phyloP scores from a whole-genome alignment of 805 yeast genomes.

The Ogataea pini region DNA sequence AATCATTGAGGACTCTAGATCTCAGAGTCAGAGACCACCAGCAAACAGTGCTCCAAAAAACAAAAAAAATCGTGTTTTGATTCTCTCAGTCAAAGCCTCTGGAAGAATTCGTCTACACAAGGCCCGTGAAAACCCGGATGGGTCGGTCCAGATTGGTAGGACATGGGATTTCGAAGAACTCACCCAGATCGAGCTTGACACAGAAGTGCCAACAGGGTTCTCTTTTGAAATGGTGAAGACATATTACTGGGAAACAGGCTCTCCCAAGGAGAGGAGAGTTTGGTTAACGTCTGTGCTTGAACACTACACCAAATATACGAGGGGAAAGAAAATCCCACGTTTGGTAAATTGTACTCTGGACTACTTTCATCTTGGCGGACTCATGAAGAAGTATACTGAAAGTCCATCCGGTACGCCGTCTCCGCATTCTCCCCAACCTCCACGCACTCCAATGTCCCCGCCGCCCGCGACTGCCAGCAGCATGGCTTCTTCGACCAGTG shows the following conservation, averaged over 20 bases:
- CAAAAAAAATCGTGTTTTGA: constrained; percentile 64
- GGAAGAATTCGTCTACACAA: constrained; percentile 78
- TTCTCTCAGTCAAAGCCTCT: constrained; percentile 59
- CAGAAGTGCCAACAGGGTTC: constrained; percentile 55
- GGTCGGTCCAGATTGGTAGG: constrained; percentile 83
- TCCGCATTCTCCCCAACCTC: background rate
- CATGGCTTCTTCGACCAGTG: constrained; percentile 10
- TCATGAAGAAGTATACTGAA: constrained; percentile 15
- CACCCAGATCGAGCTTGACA: constrained; percentile 53
- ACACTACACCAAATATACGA: constrained; percentile 54
- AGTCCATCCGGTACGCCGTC: background rate
- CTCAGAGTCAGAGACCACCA: constrained; percentile 71
- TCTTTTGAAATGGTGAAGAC: constrained; percentile 65
- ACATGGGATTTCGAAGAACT: constrained; percentile 86
- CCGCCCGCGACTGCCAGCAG: constrained; percentile 17
- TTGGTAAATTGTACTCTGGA: constrained; percentile 47
- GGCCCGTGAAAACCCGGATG: constrained; percentile 77
- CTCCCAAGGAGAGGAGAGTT: constrained; percentile 57
- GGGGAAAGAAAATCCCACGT: constrained; percentile 52
- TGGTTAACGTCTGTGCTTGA: constrained; percentile 56
- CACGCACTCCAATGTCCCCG: background rate
- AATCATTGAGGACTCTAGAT: constrained; percentile 71
- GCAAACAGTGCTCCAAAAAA: constrained; percentile 43
- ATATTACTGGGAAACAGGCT: constrained; percentile 79
- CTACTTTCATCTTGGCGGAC: constrained; percentile 37